These are phyloP conservation scores for Hypsizygus ulmarius DNA, from an alignment of 1,284 basidiomycete species.

Conservation along the genomic window DNA sequence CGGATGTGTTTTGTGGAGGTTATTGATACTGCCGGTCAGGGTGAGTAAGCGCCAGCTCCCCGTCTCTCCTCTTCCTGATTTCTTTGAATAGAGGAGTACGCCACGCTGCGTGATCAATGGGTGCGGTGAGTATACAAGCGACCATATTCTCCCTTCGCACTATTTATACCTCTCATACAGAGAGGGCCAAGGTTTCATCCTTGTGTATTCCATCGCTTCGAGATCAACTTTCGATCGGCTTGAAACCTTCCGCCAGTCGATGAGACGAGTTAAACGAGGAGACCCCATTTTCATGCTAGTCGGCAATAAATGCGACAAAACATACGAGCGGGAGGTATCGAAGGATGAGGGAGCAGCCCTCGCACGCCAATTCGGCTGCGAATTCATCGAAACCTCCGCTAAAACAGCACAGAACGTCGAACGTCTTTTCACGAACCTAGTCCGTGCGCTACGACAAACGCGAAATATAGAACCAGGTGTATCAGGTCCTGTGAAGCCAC, in stretches of 20 bases:
- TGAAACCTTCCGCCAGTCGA: conserved; percentile 93
- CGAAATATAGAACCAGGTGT: conserved; percentile 44
- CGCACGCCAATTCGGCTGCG: conserved; percentile 87
- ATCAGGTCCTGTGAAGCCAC: conserved; percentile 33
- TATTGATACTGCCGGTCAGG: conserved; percentile 92
- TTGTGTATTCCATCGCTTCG: conserved; percentile 98
- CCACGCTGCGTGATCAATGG: conserved; percentile 98
- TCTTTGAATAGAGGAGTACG: conserved; percentile 79
- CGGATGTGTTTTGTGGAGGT: conserved; percentile 91
- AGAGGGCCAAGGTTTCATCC: conserved; percentile 97
- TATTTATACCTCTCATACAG: conserved; percentile 40
- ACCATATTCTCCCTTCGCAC: conserved; percentile 2
- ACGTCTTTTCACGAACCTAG: conserved; percentile 87
- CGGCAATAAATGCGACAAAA: conserved; percentile 90
- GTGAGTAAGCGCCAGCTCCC: conserved; percentile 42
- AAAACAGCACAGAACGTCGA: conserved; percentile 97
- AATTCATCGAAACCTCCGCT: conserved; percentile 95
- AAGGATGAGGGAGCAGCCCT: conserved; percentile 85
- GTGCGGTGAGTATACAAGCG: conserved; percentile 68
- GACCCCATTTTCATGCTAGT: conserved; percentile 86
- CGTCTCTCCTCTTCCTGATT: conserved; percentile 15
- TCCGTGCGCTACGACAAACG: conserved; percentile 82
- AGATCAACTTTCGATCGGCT: conserved; percentile 93
- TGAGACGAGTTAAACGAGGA: conserved; percentile 90
- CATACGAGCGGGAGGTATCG: conserved; percentile 82